These are phyloP conservation scores for Nicotiana rustica DNA, from an alignment of 305 asterid species.

Conservation along the genomic window DNA sequence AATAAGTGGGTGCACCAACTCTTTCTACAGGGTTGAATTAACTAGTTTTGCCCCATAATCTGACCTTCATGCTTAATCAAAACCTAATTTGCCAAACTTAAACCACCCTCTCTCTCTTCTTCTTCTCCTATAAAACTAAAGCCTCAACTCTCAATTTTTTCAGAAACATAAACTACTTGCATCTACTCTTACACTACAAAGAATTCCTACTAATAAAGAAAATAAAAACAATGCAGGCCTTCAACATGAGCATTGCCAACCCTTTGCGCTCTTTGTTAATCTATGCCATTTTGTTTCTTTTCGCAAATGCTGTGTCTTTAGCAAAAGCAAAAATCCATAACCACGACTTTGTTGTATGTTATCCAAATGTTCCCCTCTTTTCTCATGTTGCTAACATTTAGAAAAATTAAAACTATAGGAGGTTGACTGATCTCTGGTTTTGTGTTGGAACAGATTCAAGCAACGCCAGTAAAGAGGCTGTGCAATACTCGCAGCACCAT, in stretches of 20 bases:
- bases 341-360: slow-evolving; percentile 65
- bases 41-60: slow-evolving; percentile 33
- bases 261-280: slow-evolving; percentile 38
- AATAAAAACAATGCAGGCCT: neutral
- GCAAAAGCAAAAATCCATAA: slow-evolving; percentile 52
- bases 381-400: neutral
- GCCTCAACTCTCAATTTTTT: slow-evolving; percentile 27
- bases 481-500: slow-evolving; percentile 67
- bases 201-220: neutral
- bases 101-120: slow-evolving; percentile 40
- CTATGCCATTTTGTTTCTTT: slow-evolving; percentile 42
- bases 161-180: slow-evolving; percentile 36
- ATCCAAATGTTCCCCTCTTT: neutral
- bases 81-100: slow-evolving; percentile 49
- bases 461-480: slow-evolving; percentile 71
- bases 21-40: slow-evolving; percentile 38
- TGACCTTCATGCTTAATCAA: slow-evolving; percentile 36
- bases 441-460: slow-evolving; percentile 57
- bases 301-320: slow-evolving; percentile 35
- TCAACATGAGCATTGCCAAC: slow-evolving; percentile 8
- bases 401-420: neutral
- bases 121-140: slow-evolving; percentile 39
- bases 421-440: neutral
- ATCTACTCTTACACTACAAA: neutral
- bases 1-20: slow-evolving; percentile 51